phyloP scores from a whole-genome alignment of 1,139 yeast species.

The Geotrichum bryndzae region DNA sequence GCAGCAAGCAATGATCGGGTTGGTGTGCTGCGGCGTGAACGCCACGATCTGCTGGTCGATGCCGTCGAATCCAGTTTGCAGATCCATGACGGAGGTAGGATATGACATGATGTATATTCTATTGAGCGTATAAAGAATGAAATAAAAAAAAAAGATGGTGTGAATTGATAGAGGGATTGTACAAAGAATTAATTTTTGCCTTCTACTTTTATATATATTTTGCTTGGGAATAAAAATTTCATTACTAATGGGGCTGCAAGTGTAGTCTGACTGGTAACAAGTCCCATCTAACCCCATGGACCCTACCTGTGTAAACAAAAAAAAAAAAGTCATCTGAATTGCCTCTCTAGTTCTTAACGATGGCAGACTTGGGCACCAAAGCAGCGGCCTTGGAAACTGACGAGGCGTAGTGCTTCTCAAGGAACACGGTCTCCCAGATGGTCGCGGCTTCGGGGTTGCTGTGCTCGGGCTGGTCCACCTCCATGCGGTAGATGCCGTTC shows the following conservation, averaged over 20 bases:
- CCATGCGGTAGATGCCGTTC: constrained; percentile 65
- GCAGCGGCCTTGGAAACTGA: constrained; percentile 54
- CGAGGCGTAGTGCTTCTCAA: constrained; percentile 79
- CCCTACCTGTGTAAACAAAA: background rate
- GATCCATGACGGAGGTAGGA: background rate
- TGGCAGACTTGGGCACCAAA: constrained; percentile 21
- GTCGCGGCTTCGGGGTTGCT: constrained; percentile 84
- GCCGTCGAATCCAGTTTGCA: constrained; percentile 4
- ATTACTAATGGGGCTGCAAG: background rate
- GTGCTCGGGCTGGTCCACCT: constrained; percentile 63
- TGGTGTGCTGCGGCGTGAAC: constrained; percentile 39
- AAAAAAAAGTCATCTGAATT: background rate
- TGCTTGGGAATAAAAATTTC: background rate
- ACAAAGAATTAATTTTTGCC: background rate
- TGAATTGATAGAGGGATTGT: background rate
- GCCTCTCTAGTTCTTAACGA: constrained; percentile 5
- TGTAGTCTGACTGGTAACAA: background rate
- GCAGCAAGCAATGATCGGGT: constrained; percentile 88
- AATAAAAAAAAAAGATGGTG: background rate
- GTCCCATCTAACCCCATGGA: background rate
- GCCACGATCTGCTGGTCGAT: constrained; percentile 14
- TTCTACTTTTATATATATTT: background rate
- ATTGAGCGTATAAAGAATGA: background rate
- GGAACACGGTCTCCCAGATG: constrained; percentile 75
- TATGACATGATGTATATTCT: background rate